Conservation (phyloP, 2,329 filamentous ascomycete genomes). For the Penicillium italicum region DNA sequence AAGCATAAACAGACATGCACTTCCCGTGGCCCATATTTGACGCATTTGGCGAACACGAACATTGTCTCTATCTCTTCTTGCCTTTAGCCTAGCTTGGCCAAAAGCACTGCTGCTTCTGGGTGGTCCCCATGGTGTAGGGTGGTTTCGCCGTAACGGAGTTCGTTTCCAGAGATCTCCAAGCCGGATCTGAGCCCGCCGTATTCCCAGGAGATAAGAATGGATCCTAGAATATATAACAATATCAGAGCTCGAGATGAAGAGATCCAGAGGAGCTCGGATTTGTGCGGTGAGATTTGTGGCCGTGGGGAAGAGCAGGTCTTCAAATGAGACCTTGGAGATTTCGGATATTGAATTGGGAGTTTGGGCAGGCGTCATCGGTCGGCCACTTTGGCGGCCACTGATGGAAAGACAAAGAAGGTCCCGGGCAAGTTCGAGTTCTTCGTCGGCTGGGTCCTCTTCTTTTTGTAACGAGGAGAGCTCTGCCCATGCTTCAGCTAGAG, state of each 20-base stretch:
- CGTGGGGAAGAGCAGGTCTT: conserved; percentile 75
- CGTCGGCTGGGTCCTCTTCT: conserved; percentile 70
- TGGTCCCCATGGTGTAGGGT: conserved; percentile 67
- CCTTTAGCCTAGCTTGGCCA: conserved; percentile 58
- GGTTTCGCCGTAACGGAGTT: conserved; percentile 69
- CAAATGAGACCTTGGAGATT: conserved; percentile 56
- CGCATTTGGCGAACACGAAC: conserved; percentile 66
- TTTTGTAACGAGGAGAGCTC: conserved; percentile 72
- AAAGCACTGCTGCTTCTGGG: conserved; percentile 59
- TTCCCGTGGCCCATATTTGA: conserved; percentile 84
- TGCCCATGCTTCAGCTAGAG: conserved; percentile 74
- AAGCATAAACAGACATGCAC: conserved; percentile 82
- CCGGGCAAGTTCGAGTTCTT: conserved; percentile 76
- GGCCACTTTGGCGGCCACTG: conserved; percentile 37
- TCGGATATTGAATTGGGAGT: conserved; percentile 27
- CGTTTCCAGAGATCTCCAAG: conserved; percentile 85
- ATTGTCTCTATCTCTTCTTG: conserved; percentile 62
- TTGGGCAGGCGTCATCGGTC: conserved; percentile 24
- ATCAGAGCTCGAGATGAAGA: conserved; percentile 77
- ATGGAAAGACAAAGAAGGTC: conserved; percentile 65
- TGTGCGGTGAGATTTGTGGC: conserved; percentile 68
- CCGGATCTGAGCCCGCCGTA: conserved; percentile 80
- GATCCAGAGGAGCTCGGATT: conserved; percentile 76
- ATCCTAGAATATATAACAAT: conserved; percentile 77
- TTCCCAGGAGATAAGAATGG: conserved; percentile 79